These are phyloP conservation scores for Candida sanyaensis DNA, from an alignment of 1,139 yeast genomes.

Conservation along the genomic window DNA sequence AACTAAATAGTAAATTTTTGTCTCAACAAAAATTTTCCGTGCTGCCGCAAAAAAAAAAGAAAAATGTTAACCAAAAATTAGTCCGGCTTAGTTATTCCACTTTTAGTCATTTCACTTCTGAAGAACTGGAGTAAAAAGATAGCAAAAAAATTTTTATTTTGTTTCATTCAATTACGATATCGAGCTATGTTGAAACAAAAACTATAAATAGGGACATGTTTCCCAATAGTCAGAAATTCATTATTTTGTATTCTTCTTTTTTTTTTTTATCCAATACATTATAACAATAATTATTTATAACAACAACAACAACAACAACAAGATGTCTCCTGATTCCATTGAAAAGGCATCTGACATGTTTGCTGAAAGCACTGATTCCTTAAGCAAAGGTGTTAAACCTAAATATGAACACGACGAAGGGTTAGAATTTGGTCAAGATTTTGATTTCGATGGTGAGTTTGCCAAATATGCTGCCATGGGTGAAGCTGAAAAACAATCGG, in stretches of 20 bases:
- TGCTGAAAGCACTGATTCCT: conserved; percentile 3
- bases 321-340: conserved; percentile 2
- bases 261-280: background rate
- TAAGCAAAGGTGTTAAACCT: conserved; percentile 8
- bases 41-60: too few relatives aligned
- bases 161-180: too few relatives aligned
- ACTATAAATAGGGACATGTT: background rate
- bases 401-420: conserved; percentile 11
- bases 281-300: too few relatives aligned
- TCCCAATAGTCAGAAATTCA: background rate
- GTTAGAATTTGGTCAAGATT: conserved; percentile 17
- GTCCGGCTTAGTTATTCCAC: too few relatives aligned
- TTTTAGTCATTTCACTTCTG: too few relatives aligned
- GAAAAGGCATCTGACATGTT: conserved; percentile 8
- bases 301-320: background rate
- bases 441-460: conserved; percentile 28
- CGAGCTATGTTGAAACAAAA: background rate
- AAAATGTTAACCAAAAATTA: too few relatives aligned
- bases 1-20: too few relatives aligned
- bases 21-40: too few relatives aligned
- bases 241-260: background rate
- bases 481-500: conserved; percentile 17
- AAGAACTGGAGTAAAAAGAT: too few relatives aligned
- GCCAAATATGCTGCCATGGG: conserved; percentile 25
- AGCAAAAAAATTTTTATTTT: too few relatives aligned